Base-by-base conservation (phyloP, 2,329 filamentous ascomycete genomes). In the Calonectria henricotiae region DNA sequence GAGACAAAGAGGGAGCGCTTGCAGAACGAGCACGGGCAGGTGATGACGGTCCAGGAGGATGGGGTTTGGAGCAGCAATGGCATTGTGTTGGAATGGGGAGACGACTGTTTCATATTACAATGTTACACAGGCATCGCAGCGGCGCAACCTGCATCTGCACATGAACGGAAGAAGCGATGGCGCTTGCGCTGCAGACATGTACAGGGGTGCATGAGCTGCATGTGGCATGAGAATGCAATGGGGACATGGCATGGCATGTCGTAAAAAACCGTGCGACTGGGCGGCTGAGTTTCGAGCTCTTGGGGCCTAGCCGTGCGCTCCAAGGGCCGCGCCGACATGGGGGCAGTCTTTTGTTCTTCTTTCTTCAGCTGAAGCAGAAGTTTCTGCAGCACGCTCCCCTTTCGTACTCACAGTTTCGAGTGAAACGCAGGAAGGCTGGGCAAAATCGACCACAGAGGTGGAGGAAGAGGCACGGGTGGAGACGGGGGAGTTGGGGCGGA, bases 11-110 rank as follows among this genome's bases (percentile, higher is more conserved):
- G 54, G 62, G 54, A 69, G 55, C 23, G 46, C 46, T 27, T 30
- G 55, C 54, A 39, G 37, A 46, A 44, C 35, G 41, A 20, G 23
- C 27, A 30, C 32, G 44, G 35, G 27, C 12, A 27, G 12, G 27
- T 7, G 27, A 17, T 49, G 17, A 37, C 17, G 44, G 54, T 27
- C 62, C 27, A 69, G 37, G 62, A 51, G 39, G 49, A 65, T 39
- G 67, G 54, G 55, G 65, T 65, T 39, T 32, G 39, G 32, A 61
- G 55, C 41, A 46, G 37, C 46, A 55, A 62, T 44, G 55, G n/a
- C 54, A 65, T 51, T 51, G 55, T 51, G 44, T 35, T 55, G 67
- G 62, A 62, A 65, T 62, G 67, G n/a, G 41, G 30, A 64, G 62
- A 44, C 55, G 37, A 61, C 20, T 43, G 25, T 17, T 32, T 23